Evolutionary conservation across 2,329 filamentous ascomycete species (phyloP), one percentile per base, ranked within the genome.

Genomic region (Pseudogymnoascus verrucosus): DNA sequence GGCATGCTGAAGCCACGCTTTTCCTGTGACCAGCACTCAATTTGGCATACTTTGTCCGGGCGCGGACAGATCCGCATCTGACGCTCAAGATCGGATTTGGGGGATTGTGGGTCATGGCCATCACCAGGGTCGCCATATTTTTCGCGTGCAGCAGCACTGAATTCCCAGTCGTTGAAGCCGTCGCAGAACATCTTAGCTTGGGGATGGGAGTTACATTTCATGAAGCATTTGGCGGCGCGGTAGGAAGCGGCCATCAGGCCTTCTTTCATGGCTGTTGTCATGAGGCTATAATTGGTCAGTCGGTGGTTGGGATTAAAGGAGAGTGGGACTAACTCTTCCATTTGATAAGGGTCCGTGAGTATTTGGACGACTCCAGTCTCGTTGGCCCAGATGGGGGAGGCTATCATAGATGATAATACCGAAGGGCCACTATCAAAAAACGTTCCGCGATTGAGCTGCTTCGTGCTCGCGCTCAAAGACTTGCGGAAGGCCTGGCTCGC

Each of bases 21-120:
- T 12, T 61, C 59, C 26, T 61, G 59, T 8, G 59, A 61, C 59
- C 59, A 61, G 36, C 59, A 61, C 26, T 61, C 59, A 39, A 61
- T 31, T 34, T 61, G 59, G 59, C 59, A 61, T n/a, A 61, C 59
- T 40, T 61, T 61, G 59, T 61, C 59, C 12, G 59, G 36, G 11
- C 59, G 59, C 7, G 59, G 59, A 5, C 59, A 61, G 11, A 61
- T 61, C 2, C 59, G 34, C 59, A 61, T 61, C 14, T 39, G 34
- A n/a, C 39, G 19, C 34, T 61, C 59, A 4, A 61, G 34, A 6
- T 40, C 59, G 3, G 34, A 36, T 39, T 39, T 39, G 7, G 34
- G 21, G 21, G 59, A 61, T 6, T 12, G 36, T n/a, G 59, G 59
- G n/a, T 2, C 34, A 42, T 61, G 59, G 16, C 39, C 39, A 36